These are phyloP conservation scores for Penicillium parvum DNA, from an alignment of 495 filamentous ascomycete species.

Conservation along the genomic window DNA sequence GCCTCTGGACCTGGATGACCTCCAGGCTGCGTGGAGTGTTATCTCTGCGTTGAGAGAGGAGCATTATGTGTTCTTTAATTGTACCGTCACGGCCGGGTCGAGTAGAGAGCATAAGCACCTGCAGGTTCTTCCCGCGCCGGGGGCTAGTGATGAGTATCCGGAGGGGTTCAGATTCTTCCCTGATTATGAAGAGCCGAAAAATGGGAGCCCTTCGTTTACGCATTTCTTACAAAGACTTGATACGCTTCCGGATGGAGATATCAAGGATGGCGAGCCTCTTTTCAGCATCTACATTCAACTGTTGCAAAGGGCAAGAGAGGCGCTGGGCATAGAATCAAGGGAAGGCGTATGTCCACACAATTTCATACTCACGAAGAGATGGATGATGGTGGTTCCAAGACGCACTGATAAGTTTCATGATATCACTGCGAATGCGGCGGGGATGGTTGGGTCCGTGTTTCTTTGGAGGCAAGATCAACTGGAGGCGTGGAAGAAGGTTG, in stretches of 20 bases:
- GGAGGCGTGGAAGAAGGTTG: constrained; percentile 26
- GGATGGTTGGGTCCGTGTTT: constrained; percentile 40
- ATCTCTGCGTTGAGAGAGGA: constrained; percentile 14
- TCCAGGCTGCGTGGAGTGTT: constrained; percentile 18
- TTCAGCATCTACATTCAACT: too few species aligned
- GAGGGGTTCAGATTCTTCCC: constrained; percentile 14
- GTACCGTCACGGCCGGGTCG: constrained; percentile 31
- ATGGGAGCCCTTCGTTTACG: constrained; percentile 1
- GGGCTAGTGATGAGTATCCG: constrained; percentile 4
- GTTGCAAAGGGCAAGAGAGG: constrained; percentile 15
- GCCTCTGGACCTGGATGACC: constrained; percentile 15
- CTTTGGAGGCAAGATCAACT: constrained; percentile 25
- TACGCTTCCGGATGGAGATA: not conserved
- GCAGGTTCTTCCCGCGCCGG: constrained; percentile 32
- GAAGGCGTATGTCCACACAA: constrained; percentile 33
- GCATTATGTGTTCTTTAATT: constrained; percentile 34
- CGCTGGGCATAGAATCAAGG: constrained; percentile 3
- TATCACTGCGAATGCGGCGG: constrained; percentile 31
- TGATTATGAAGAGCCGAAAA: constrained; percentile 3
- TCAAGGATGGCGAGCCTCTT: not conserved
- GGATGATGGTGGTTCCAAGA: constrained; percentile 40
- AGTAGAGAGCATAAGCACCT: constrained; percentile 44
- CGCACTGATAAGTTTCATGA: constrained; percentile 17
- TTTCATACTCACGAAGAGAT: constrained; percentile 31
- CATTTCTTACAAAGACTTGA: constrained; percentile 9